Conservation (phyloP, 2,329 filamentous ascomycete genomes). For the Nothopassalora personata region DNA sequence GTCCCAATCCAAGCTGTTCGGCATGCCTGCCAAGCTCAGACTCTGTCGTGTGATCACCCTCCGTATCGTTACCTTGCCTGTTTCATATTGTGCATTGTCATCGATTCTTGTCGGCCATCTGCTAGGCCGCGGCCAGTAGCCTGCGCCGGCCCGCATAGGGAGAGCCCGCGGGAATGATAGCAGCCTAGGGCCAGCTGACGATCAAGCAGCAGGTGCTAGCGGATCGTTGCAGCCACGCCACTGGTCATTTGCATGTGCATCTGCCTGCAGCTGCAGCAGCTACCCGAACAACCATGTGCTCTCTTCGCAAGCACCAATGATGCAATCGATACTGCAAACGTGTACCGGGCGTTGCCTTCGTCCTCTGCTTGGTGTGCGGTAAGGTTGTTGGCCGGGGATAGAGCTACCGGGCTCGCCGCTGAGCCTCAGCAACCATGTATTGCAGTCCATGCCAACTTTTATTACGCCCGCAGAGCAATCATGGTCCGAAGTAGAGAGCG, state of each 20-base stretch:
- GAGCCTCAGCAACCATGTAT: conserved; percentile 8
- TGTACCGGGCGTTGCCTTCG: conserved; percentile 6
- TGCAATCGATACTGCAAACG: conserved; percentile 9
- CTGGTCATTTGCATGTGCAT: conserved; percentile 11
- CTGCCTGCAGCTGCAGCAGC: conserved; percentile 13
- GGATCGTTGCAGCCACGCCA: conserved; percentile 11
- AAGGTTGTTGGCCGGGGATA: conserved; percentile 10
- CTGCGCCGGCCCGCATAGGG: conserved; percentile 18
- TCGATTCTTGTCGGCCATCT: conserved; percentile 11
- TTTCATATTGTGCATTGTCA: conserved; percentile 14
- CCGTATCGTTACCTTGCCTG: conserved; percentile 9
- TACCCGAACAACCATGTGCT: conserved; percentile 18
- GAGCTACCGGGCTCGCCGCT: conserved; percentile 13
- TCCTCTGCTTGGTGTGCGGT: conserved; percentile 1
- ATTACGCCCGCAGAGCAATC: not conserved
- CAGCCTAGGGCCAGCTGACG: conserved; percentile 14
- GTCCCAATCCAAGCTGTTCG: conserved; percentile 6
- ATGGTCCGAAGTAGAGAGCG: conserved; percentile 1
- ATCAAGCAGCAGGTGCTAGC: conserved; percentile 12
- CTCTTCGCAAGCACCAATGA: conserved; percentile 13
- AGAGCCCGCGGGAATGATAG: conserved; percentile 3
- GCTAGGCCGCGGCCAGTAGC: not conserved
- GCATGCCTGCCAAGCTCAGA: conserved; percentile 12
- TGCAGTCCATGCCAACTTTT: conserved; percentile 2
- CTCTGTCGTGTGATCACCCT: conserved; percentile 19